A percentile compares a stretch with the other conserved stretches of the same genome.
These are phyloP conservation scores for Daldinia grandis DNA, from an alignment of 495 filamentous ascomycete species.

Conservation along the genomic window DNA sequence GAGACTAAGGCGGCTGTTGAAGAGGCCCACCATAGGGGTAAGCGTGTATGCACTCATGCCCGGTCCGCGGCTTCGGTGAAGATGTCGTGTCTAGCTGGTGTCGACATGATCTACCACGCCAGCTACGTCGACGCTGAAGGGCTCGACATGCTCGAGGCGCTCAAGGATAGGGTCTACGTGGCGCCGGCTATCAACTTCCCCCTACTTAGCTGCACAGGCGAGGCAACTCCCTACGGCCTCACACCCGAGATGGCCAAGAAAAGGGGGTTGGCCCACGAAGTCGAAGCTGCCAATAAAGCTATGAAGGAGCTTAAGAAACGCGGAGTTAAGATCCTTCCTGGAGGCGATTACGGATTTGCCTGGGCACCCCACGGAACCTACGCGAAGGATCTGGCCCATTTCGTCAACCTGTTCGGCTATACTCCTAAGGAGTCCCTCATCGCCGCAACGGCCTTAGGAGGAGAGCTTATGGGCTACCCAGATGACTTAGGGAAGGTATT, in stretches of 20 bases:
- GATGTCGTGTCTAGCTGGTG: slow-evolving; percentile 14
- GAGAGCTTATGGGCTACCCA: slow-evolving; percentile 17
- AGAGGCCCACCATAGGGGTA: slow-evolving; percentile 17
- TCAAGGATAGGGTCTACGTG: slow-evolving; percentile 4
- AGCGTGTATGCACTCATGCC: slow-evolving; percentile 14
- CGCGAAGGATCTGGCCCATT: slow-evolving; percentile 3
- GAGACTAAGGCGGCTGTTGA: slow-evolving; percentile 19
- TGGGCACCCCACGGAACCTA: slow-evolving; percentile 22
- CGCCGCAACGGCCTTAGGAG: slow-evolving; percentile 14
- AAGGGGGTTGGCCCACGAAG: slow-evolving; percentile 6
- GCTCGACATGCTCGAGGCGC: slow-evolving; percentile 15
- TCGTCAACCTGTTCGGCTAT: not conserved
- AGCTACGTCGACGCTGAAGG: slow-evolving; percentile 19
- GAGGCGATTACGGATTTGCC: slow-evolving; percentile 16
- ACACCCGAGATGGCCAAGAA: not conserved
- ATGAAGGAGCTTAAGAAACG: slow-evolving; percentile 19
- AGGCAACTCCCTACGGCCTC: not conserved
- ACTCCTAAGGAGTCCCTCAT: not conserved
- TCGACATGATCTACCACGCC: slow-evolving; percentile 22
- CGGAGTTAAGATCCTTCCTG: slow-evolving; percentile 11
- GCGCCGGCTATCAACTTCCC: not conserved
- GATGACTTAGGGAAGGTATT: slow-evolving; percentile 11
- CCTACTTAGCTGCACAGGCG: not conserved
- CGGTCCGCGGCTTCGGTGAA: slow-evolving; percentile 17
- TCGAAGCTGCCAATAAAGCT: slow-evolving; percentile 1